Percentiles rank a stretch among this genome's conserved stretches.
phyloP scores from a whole-genome alignment of 768 basidiomycete species.

The Lepiota venenata region DNA sequence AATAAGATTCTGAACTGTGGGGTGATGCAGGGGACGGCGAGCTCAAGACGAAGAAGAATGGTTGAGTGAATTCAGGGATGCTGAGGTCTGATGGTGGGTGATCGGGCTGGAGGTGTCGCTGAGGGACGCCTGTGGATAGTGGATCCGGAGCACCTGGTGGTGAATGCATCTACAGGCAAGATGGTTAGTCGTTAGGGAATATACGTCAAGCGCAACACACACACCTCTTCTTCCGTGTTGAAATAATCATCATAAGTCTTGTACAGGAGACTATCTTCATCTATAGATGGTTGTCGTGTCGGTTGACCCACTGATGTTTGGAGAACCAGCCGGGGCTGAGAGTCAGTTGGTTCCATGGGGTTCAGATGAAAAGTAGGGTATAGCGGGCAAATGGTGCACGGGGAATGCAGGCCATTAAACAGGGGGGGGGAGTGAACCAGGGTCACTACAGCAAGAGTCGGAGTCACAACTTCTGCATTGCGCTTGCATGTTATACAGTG shows the following conservation, averaged over 20 bases:
- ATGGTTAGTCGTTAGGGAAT: background rate
- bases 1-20: background rate
- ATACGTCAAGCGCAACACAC: background rate
- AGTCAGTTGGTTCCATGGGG: background rate
- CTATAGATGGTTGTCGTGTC: background rate
- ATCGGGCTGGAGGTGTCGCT: background rate
- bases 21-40: background rate
- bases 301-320: background rate
- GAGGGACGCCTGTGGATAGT: background rate
- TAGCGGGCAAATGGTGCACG: too few relatives aligned
- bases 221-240: conserved; percentile 7
- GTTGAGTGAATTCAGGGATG: background rate
- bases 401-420: too few relatives aligned
- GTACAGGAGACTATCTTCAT: background rate
- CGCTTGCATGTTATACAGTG: too few relatives aligned
- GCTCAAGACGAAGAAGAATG: conserved; percentile 7
- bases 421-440: too few relatives aligned
- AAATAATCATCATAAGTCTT: conserved; percentile 7
- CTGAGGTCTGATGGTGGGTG: background rate
- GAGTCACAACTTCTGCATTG: too few relatives aligned
- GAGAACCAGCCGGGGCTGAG: background rate
- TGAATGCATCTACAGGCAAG: background rate
- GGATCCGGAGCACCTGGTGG: background rate
- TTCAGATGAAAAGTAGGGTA: too few relatives aligned
- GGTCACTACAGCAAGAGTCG: too few relatives aligned